These are phyloP conservation scores for Hypericum perforatum DNA, from an alignment of 345 rosid species.

Conservation along the genomic window DNA sequence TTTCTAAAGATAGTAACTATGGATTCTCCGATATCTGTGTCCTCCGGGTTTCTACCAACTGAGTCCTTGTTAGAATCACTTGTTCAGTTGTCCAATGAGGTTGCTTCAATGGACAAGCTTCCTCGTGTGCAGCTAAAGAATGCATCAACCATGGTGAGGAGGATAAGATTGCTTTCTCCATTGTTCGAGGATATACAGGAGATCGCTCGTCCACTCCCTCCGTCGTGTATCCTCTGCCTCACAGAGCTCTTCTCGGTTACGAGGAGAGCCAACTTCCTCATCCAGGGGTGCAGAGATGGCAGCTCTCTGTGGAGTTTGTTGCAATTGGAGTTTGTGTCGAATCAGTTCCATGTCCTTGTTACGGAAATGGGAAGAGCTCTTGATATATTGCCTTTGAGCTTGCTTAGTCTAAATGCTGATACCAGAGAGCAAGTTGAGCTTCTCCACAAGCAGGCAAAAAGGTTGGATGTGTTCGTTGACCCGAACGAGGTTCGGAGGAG, in stretches of 20 bases:
- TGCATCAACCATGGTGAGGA: conserved; percentile 42
- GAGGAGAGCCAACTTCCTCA: conserved; percentile 30
- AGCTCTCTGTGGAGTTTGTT: conserved; percentile 45
- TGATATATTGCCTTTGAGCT: conserved; percentile 52
- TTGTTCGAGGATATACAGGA: conserved; percentile 50
- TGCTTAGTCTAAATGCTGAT: conserved; percentile 37
- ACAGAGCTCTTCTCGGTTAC: conserved; percentile 50
- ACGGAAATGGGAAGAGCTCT: conserved; percentile 61
- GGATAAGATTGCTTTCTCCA: conserved; percentile 44
- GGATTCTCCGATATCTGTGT: conserved; percentile 18
- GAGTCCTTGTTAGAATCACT: conserved; percentile 39
- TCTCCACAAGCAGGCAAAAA: conserved; percentile 49
- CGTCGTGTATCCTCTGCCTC: conserved; percentile 48
- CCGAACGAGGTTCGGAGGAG: conserved; percentile 34
- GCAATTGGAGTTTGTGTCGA: conserved; percentile 33
- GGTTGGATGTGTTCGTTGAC: conserved; percentile 38
- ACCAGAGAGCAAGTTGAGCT: conserved; percentile 61
- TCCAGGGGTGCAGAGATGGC: conserved; percentile 38
- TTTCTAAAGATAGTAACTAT: conserved; percentile 6
- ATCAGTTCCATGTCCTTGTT: conserved; percentile 38
- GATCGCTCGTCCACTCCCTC: conserved; percentile 28
- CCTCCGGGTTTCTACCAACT: conserved; percentile 35
- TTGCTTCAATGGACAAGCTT: conserved; percentile 40
- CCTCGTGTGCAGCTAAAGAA: conserved; percentile 36
- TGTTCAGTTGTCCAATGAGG: conserved; percentile 35